A percentile compares a stretch with the other conserved stretches of the same genome.
phyloP scores from a whole-genome alignment of 345 rosid genomes.

The Trapa incisa region DNA sequence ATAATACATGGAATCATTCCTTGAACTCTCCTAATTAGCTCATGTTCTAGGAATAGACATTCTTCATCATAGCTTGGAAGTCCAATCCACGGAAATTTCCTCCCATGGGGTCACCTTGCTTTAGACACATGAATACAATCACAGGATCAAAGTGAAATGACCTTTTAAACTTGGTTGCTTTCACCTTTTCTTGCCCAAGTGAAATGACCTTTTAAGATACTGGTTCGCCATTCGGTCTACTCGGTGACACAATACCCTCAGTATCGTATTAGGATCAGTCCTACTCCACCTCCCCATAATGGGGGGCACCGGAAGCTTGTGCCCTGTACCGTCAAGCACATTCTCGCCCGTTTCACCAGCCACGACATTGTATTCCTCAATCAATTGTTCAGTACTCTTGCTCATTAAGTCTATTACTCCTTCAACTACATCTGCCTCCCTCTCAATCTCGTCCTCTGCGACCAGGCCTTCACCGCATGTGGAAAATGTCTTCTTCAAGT shows the following conservation, averaged over 20 bases:
- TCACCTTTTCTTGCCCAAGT: constrained; percentile 52
- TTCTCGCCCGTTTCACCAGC: constrained; percentile 45
- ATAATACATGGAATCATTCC: not conserved
- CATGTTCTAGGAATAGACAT: not conserved
- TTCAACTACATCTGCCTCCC: constrained; percentile 62
- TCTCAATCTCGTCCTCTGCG: constrained; percentile 45
- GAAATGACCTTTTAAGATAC: constrained; percentile 62
- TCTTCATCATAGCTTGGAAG: not conserved
- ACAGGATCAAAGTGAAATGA: constrained; percentile 35
- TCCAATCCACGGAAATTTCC: not conserved
- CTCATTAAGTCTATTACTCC: constrained; percentile 67
- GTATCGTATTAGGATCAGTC: constrained; percentile 70
- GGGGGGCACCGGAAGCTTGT: constrained; percentile 68
- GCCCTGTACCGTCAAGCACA: constrained; percentile 31
- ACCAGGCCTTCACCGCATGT: constrained; percentile 72
- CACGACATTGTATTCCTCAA: constrained; percentile 64
- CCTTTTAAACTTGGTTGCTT: constrained; percentile 19
- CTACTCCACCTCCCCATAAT: constrained; percentile 68
- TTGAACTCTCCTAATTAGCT: not conserved
- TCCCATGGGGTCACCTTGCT: not conserved
- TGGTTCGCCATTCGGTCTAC: constrained; percentile 54
- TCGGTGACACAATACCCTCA: constrained; percentile 70
- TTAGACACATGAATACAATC: not conserved
- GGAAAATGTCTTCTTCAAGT: constrained; percentile 50
- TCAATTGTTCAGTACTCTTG: constrained; percentile 57